A percentile compares a stretch with the other conserved stretches of the same genome.
Conservation (phyloP, 495 filamentous ascomycete species). For the Astrothelium subdiscretum region DNA sequence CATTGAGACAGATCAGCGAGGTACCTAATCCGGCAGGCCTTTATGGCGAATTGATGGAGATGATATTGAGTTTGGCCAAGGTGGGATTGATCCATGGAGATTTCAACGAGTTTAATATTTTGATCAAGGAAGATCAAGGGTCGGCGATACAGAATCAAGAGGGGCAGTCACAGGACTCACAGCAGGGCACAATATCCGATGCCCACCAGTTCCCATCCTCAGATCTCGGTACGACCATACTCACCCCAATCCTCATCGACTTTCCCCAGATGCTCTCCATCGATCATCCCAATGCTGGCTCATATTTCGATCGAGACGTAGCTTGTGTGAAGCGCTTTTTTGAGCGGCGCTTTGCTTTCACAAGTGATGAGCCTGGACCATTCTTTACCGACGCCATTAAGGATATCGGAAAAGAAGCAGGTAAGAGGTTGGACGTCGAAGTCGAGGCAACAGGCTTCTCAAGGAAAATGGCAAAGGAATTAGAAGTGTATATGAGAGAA, state of each 20-base stretch:
- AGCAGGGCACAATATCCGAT: background rate
- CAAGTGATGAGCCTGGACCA: slow-evolving; percentile 68
- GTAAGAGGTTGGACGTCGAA: slow-evolving; percentile 67
- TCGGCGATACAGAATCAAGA: background rate
- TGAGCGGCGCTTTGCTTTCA: slow-evolving; percentile 76
- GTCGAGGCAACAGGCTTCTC: slow-evolving; percentile 92
- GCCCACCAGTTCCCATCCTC: slow-evolving; percentile 4
- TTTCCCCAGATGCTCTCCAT: slow-evolving; percentile 99
- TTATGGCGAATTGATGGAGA: slow-evolving; percentile 78
- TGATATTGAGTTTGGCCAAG: slow-evolving; percentile 73
- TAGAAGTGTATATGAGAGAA: slow-evolving; percentile 78
- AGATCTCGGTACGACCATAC: slow-evolving; percentile 16
- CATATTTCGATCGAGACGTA: slow-evolving; percentile 93
- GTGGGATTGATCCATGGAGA: slow-evolving; percentile 94
- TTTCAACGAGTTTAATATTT: slow-evolving; percentile 98
- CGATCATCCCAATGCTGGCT: slow-evolving; percentile 81
- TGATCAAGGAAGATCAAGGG: slow-evolving; percentile 57
- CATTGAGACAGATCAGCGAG: slow-evolving; percentile 69
- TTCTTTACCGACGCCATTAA: slow-evolving; percentile 75
- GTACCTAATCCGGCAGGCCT: slow-evolving; percentile 68
- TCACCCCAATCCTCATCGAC: slow-evolving; percentile 77
- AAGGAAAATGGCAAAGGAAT: slow-evolving; percentile 86
- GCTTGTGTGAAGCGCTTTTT: slow-evolving; percentile 91
- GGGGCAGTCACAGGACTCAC: background rate
- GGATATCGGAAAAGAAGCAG: slow-evolving; percentile 49